Percentiles rank a stretch among this genome's conserved stretches.
These are phyloP conservation scores for Starmerella gropengiesseri DNA, from an alignment of 805 yeast species.

Conservation along the genomic window DNA sequence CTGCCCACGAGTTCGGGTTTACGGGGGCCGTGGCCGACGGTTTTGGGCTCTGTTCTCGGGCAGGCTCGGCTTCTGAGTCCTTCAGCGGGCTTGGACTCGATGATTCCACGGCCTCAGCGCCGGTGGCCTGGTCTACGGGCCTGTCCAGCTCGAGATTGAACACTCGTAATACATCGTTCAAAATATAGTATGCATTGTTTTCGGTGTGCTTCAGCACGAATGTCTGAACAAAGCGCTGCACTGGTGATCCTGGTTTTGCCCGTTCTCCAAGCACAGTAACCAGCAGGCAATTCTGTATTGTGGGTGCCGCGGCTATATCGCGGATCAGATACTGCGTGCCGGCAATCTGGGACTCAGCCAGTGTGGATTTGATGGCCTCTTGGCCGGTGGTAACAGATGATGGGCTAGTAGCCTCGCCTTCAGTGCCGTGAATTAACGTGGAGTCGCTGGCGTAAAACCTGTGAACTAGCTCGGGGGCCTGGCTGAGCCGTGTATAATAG, in stretches of 20 bases:
- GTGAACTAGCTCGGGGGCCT: constrained; percentile 27
- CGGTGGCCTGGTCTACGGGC: background rate
- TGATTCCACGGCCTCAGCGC: background rate
- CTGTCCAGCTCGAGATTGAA: constrained; percentile 12
- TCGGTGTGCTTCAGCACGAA: constrained; percentile 28
- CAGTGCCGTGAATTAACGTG: constrained; percentile 31
- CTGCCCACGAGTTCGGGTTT: constrained; percentile 4
- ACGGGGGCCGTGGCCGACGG: no score
- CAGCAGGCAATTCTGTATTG: constrained; percentile 25
- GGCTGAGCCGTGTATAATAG: constrained; percentile 31
- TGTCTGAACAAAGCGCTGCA: constrained; percentile 33
- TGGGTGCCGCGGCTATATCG: background rate
- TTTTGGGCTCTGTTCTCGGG: no score
- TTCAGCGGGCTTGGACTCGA: background rate
- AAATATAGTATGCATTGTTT: constrained; percentile 28
- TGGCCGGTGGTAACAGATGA: background rate
- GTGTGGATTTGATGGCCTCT: background rate
- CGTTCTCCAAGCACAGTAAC: constrained; percentile 35
- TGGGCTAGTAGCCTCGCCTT: constrained; percentile 27
- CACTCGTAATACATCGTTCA: constrained; percentile 33
- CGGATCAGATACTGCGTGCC: background rate
- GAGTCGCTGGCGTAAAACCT: constrained; percentile 31
- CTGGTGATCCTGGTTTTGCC: constrained; percentile 25
- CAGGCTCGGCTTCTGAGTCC: background rate
- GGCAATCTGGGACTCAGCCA: background rate